These are phyloP conservation scores for Kurtzmaniella fragi DNA, from an alignment of 805 yeast genomes.

Conservation along the genomic window DNA sequence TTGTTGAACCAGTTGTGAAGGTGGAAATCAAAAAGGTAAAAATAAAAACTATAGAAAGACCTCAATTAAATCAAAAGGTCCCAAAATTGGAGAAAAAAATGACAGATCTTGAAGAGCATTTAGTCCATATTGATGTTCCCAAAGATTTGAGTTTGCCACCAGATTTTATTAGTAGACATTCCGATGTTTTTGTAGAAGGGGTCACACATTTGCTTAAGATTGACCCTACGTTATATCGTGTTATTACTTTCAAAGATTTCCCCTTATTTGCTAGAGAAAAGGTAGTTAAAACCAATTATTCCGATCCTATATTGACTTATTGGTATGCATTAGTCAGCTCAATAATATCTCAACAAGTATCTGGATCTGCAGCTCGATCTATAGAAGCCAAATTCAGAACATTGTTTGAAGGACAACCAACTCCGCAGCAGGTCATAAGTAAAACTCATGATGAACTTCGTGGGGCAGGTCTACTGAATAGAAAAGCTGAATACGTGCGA, in stretches of 20 bases:
- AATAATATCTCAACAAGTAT: slow-evolving; percentile 68
- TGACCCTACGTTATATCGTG: slow-evolving; percentile 33
- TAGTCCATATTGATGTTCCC: slow-evolving; percentile 11
- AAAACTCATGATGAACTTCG: slow-evolving; percentile 46
- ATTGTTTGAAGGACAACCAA: slow-evolving; percentile 38
- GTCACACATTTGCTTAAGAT: slow-evolving; percentile 20
- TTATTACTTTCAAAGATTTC: slow-evolving; percentile 24
- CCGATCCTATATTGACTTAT: slow-evolving; percentile 21
- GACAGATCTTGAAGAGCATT: slow-evolving; percentile 11
- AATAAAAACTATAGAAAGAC: too few relatives aligned
- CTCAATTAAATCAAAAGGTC: too few relatives aligned
- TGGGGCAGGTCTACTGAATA: slow-evolving; percentile 60
- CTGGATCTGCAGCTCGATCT: slow-evolving; percentile 75
- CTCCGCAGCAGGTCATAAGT: slow-evolving; percentile 43
- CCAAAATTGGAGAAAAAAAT: too few relatives aligned
- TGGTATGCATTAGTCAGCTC: slow-evolving; percentile 34
- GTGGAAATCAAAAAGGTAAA: too few relatives aligned
- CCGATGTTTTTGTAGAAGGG: slow-evolving; percentile 29
- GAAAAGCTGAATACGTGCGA: slow-evolving; percentile 61
- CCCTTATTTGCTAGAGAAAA: slow-evolving; percentile 12
- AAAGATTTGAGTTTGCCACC: slow-evolving; percentile 19
- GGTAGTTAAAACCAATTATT: slow-evolving; percentile 2
- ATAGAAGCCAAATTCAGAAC: slow-evolving; percentile 46
- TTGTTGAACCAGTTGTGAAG: too few relatives aligned
- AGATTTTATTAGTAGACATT: slow-evolving; percentile 23